phyloP scores from a whole-genome alignment of 1,284 basidiomycete species.

The Sutorius eximius region DNA sequence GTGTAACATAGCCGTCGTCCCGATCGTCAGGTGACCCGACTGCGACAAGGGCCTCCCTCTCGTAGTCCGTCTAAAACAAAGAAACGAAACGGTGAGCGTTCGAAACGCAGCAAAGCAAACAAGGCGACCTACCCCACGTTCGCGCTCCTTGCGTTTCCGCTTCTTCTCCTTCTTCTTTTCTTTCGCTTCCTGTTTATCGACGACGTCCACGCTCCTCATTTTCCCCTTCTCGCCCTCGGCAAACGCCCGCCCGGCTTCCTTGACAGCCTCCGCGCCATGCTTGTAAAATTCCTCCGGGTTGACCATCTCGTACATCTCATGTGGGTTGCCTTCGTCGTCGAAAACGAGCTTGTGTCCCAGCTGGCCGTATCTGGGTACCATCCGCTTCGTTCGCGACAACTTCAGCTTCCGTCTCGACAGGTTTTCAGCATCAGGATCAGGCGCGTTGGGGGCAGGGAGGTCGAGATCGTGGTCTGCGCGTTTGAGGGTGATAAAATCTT shows the following conservation, averaged over 20 bases:
- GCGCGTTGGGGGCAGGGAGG: slow-evolving; percentile 43
- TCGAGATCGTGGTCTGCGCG: slow-evolving; percentile 87
- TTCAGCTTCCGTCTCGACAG: slow-evolving; percentile 57
- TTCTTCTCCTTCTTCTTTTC: slow-evolving; percentile 90
- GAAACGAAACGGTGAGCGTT: slow-evolving; percentile 1
- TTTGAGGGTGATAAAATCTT: slow-evolving; percentile 93
- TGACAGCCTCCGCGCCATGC: slow-evolving; percentile 58
- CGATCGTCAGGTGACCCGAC: slow-evolving; percentile 42
- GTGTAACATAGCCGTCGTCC: slow-evolving; percentile 74
- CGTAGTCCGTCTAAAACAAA: slow-evolving; percentile 24
- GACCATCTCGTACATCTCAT: slow-evolving; percentile 79
- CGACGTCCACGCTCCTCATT: slow-evolving; percentile 70
- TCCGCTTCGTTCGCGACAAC: slow-evolving; percentile 78
- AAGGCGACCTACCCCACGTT: slow-evolving; percentile 46
- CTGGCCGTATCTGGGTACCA: slow-evolving; percentile 62
- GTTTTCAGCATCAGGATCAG: slow-evolving; percentile 48
- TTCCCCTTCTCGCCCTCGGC: slow-evolving; percentile 71
- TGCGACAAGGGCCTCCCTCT: slow-evolving; percentile 26
- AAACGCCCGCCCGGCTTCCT: slow-evolving; percentile 68
- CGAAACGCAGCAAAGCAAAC: not conserved
- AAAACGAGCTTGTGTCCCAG: slow-evolving; percentile 76
- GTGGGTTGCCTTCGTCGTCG: slow-evolving; percentile 80
- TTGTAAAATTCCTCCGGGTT: slow-evolving; percentile 71
- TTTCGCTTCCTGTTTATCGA: slow-evolving; percentile 80
- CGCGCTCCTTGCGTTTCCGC: slow-evolving; percentile 82